phyloP scores from a whole-genome alignment of 2,329 filamentous ascomycete genomes.

The Xylariaceae sp. region DNA sequence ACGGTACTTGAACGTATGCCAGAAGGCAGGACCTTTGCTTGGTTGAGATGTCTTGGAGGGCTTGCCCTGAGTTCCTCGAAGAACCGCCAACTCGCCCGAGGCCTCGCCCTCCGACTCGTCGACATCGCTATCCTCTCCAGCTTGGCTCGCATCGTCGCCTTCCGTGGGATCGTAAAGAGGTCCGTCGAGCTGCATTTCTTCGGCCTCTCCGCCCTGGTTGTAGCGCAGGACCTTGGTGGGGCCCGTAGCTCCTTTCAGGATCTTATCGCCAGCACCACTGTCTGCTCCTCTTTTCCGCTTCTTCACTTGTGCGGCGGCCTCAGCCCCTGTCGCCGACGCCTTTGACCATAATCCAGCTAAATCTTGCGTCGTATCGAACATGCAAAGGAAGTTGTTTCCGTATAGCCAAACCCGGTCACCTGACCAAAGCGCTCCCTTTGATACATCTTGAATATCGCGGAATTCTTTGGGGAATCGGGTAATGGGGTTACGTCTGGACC shows the following conservation, averaged over 20 bases:
- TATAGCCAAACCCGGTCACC: conserved; percentile 77
- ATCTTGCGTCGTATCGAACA: conserved; percentile 79
- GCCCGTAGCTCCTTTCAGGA: conserved; percentile 38
- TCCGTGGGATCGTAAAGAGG: conserved; percentile 28
- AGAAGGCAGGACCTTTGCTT: conserved; percentile 41
- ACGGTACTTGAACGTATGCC: conserved; percentile 89
- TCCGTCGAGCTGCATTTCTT: conserved; percentile 29
- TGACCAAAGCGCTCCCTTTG: conserved; percentile 84
- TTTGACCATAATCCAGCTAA: conserved; percentile 41
- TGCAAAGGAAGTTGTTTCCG: conserved; percentile 79
- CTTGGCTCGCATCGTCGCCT: conserved; percentile 28
- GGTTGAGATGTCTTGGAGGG: conserved; percentile 22
- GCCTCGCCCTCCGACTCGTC: conserved; percentile 34
- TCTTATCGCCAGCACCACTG: conserved; percentile 50
- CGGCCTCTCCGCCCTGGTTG: conserved; percentile 15
- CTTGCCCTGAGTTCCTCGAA: conserved; percentile 29
- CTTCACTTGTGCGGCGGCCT: conserved; percentile 32
- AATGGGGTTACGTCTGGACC: conserved; percentile 80
- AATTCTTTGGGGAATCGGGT: conserved; percentile 69
- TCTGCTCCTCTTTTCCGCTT: conserved; percentile 53
- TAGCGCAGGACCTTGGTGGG: conserved; percentile 29
- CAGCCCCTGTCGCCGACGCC: conserved; percentile 27
- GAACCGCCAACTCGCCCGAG: conserved; percentile 30
- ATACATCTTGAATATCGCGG: conserved; percentile 67
- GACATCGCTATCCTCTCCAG: conserved; percentile 29